A percentile compares a stretch with the other conserved stretches of the same genome.
phyloP scores from a whole-genome alignment of 768 basidiomycete genomes.

The Pleurotus giganteus region DNA sequence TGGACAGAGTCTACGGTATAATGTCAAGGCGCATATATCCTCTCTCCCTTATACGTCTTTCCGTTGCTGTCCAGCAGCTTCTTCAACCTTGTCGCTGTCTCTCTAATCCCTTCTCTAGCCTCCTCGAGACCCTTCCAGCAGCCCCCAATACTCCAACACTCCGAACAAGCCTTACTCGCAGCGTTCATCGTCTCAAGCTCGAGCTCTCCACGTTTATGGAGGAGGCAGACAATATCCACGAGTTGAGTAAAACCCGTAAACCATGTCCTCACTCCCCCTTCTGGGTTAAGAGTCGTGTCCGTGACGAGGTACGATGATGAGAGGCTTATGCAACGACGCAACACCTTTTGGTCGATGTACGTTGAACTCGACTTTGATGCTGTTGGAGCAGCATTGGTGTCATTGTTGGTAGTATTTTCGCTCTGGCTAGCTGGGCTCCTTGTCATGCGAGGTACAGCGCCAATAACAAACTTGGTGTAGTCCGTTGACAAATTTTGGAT shows the following conservation, averaged over 20 bases:
- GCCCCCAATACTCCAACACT: slow-evolving; percentile 75
- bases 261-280: slow-evolving; percentile 61
- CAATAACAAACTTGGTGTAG: slow-evolving; percentile 59
- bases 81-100: slow-evolving; percentile 61
- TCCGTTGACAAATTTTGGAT: slow-evolving; percentile 47
- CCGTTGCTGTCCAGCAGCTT: slow-evolving; percentile 55
- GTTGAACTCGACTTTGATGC: slow-evolving; percentile 19
- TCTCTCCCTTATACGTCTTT: slow-evolving; percentile 40
- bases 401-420: slow-evolving; percentile 7
- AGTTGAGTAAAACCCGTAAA: slow-evolving; percentile 62
- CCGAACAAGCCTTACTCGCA: slow-evolving; percentile 69
- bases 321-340: slow-evolving; percentile 65
- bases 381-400: slow-evolving; percentile 14
- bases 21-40: slow-evolving; percentile 13
- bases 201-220: slow-evolving; percentile 64
- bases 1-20: not conserved
- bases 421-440: not conserved
- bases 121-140: slow-evolving; percentile 69
- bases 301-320: slow-evolving; percentile 79
- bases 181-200: slow-evolving; percentile 76
- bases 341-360: slow-evolving; percentile 62
- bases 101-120: slow-evolving; percentile 59
- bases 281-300: slow-evolving; percentile 64
- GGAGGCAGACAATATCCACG: slow-evolving; percentile 70
- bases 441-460: slow-evolving; percentile 48